Evolutionary conservation across 2,329 filamentous ascomycete genomes (phyloP).

Genomic region (Colletotrichum limetticola): DNA sequence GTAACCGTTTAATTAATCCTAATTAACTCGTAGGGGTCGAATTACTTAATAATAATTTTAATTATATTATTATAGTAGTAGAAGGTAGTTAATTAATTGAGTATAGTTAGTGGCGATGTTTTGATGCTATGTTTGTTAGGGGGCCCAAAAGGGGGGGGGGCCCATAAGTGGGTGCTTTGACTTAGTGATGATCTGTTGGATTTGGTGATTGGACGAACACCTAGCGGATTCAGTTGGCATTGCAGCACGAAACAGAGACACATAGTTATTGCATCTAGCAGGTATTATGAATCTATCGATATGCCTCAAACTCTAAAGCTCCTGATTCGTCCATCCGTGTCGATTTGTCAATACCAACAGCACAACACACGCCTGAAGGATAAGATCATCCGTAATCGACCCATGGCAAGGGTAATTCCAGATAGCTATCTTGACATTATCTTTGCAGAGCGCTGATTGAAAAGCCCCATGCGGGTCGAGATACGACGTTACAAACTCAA

Average conservation of each 20-base stretch:
- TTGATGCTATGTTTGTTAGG: too few species aligned
- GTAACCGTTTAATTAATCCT: too few species aligned
- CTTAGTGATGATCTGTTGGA: neutral
- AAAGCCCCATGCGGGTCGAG: neutral
- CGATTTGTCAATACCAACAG: constrained; percentile 12
- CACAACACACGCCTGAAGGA: neutral
- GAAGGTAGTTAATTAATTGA: too few species aligned
- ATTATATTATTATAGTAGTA: too few species aligned
- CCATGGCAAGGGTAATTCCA: neutral
- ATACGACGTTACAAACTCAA: constrained; percentile 1
- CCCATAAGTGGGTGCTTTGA: too few species aligned
- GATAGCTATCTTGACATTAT: neutral
- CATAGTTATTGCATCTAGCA: constrained; percentile 1
- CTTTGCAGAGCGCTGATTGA: neutral
- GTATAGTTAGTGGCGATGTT: neutral
- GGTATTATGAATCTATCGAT: constrained; percentile 22
- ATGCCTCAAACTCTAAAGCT: neutral
- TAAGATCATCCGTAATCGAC: constrained; percentile 6
- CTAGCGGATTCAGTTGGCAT: neutral
- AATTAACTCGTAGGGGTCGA: too few species aligned
- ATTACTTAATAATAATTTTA: too few species aligned
- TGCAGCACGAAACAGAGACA: neutral
- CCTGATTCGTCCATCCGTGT: constrained; percentile 5
- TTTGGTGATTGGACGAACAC: constrained; percentile 26
- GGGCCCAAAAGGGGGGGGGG: too few species aligned